A percentile compares a stretch with the other conserved stretches of the same genome.
These are phyloP conservation scores for Obelidium mucronatum DNA, from an alignment of 192 early-diverging fungal species.

Conservation along the genomic window DNA sequence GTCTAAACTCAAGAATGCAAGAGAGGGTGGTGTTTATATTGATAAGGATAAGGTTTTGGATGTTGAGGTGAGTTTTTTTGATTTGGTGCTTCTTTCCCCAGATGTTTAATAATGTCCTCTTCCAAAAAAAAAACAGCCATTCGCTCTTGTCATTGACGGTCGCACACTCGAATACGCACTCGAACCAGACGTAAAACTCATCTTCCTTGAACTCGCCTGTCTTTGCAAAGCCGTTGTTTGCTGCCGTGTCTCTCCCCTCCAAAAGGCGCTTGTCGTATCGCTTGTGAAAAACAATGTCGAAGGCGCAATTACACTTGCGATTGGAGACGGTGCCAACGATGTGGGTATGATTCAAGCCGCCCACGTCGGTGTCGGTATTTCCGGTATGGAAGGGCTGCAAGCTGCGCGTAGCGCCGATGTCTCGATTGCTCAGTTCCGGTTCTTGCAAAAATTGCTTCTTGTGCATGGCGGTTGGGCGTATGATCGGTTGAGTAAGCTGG, in stretches of 20 bases:
- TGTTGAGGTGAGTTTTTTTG: conserved; percentile 36
- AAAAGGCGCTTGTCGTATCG: conserved; percentile 98
- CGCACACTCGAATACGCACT: conserved; percentile 90
- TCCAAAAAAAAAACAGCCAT: conserved; percentile 51
- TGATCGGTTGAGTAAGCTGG: conserved; percentile 92
- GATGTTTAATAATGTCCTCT: background rate
- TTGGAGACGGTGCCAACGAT: conserved; percentile 99
- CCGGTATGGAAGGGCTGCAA: conserved; percentile 94
- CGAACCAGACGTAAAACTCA: conserved; percentile 69
- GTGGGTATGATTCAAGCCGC: conserved; percentile 99
- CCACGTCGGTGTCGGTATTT: conserved; percentile 97
- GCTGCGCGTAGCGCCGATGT: conserved; percentile 97
- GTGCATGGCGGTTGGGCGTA: conserved; percentile 99
- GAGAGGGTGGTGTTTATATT: conserved; percentile 29
- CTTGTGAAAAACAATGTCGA: conserved; percentile 89
- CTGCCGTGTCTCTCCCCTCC: conserved; percentile 97
- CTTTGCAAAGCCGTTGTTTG: conserved; percentile 95
- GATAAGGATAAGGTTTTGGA: conserved; percentile 54
- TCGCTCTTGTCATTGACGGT: conserved; percentile 97
- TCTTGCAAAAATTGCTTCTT: conserved; percentile 91
- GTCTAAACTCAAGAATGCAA: background rate
- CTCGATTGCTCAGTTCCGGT: conserved; percentile 97
- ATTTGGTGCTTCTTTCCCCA: background rate
- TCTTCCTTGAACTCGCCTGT: conserved; percentile 89
- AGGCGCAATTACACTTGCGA: conserved; percentile 86